Evolutionary conservation across 164 flowering plant species (phyloP).

Genomic region (Dillenia suffruticosa): DNA sequence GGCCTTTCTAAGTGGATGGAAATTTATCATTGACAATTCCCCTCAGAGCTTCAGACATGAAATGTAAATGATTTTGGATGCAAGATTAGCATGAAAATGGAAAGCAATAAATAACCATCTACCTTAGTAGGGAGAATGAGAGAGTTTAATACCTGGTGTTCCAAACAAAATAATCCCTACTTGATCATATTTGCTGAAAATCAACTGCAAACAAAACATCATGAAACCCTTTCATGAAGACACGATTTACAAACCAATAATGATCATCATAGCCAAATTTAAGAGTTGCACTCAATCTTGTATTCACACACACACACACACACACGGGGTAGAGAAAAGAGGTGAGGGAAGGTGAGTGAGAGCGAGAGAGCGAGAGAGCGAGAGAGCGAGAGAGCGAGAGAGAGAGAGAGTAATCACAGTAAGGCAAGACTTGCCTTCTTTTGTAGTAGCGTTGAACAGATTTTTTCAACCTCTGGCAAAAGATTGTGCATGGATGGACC

Average conservation of each 20-base stretch:
- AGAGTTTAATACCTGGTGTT: constrained; percentile 51
- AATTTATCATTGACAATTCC: too few relatives aligned
- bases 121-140: not conserved
- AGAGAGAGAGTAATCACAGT: not conserved
- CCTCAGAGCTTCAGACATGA: too few relatives aligned
- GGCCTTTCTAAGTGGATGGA: too few relatives aligned
- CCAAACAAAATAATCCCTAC: constrained; percentile 84
- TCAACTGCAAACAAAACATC: constrained; percentile 47
- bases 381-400: not conserved
- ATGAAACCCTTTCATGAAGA: not conserved
- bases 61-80: too few relatives aligned
- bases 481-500: constrained; percentile 76
- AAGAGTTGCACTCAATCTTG: not conserved
- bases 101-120: too few relatives aligned
- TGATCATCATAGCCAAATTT: not conserved
- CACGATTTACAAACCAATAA: not conserved
- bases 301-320: not conserved
- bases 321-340: not conserved
- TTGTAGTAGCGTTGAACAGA: constrained; percentile 69
- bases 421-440: constrained; percentile 57
- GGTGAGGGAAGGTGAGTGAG: too few relatives aligned
- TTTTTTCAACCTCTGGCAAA: constrained; percentile 67
- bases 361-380: not conserved
- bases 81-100: too few relatives aligned
- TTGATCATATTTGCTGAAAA: constrained; percentile 70